Percentiles rank a stretch among this genome's conserved stretches.
Conservation (phyloP, 495 filamentous ascomycete genomes). For the Penicillium manginii region DNA sequence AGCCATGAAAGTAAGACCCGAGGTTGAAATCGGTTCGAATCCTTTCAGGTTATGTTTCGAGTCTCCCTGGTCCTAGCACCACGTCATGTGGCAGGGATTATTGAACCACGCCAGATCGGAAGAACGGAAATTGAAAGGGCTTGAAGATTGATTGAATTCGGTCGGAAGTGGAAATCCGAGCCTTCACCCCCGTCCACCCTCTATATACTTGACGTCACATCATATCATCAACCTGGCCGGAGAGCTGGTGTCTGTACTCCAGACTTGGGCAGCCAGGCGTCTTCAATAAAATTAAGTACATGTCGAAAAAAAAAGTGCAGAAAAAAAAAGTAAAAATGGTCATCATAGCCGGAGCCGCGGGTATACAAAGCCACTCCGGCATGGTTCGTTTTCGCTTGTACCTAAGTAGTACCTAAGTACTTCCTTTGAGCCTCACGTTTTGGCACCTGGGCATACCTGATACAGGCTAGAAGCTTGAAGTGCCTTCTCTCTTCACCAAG, state of each 20-base stretch:
- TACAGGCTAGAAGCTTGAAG: not conserved
- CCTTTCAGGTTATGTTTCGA: not conserved
- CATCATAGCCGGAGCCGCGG: not conserved
- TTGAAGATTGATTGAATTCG: not conserved
- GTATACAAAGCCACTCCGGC: not conserved
- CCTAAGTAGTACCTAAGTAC: no score
- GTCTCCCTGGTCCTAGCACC: not conserved
- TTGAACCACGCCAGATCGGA: constrained; percentile 2
- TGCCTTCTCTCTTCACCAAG: constrained; percentile 43
- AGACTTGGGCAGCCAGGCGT: not conserved
- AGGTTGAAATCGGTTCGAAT: not conserved
- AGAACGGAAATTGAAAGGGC: no score
- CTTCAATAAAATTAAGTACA: constrained; percentile 1
- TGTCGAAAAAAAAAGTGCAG: constrained; percentile 1
- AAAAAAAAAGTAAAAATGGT: constrained; percentile 6
- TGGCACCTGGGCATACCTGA: no score
- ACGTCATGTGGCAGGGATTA: constrained; percentile 12
- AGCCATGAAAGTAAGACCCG: not conserved
- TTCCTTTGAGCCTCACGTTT: no score
- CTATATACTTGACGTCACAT: constrained; percentile 1
- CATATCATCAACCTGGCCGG: not conserved
- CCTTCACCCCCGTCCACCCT: not conserved
- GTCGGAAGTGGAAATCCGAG: constrained; percentile 4
- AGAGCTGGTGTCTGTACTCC: not conserved
- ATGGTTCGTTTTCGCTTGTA: not conserved